Percentiles rank a stretch among this genome's conserved stretches.
phyloP scores from a whole-genome alignment of 1,139 yeast genomes.

The Kazachstania sp. region DNA sequence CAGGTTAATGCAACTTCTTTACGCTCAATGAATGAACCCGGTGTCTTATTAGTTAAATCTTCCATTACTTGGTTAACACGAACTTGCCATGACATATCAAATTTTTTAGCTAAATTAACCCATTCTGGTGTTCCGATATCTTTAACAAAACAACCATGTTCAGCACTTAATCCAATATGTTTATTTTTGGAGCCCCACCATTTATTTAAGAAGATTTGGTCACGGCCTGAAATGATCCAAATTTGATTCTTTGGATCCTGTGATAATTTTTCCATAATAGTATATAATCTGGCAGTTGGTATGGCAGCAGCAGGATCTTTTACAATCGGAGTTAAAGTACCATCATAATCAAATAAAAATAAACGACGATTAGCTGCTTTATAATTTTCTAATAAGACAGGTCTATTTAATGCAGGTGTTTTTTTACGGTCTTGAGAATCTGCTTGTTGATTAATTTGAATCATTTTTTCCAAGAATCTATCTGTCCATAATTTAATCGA shows the following conservation, averaged over 20 bases:
- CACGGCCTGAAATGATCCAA: conserved; percentile 96
- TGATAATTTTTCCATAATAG: conserved; percentile 51
- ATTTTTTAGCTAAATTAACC: conserved; percentile 73
- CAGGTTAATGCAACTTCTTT: conserved; percentile 94
- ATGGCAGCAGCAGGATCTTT: conserved; percentile 97
- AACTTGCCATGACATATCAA: conserved; percentile 92
- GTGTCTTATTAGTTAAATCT: conserved; percentile 76
- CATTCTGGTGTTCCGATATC: conserved; percentile 54
- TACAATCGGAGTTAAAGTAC: conserved; percentile 93
- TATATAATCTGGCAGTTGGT: conserved; percentile 67
- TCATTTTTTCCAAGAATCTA: conserved; percentile 39
- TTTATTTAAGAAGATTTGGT: conserved; percentile 76
- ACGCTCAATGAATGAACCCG: conserved; percentile 78
- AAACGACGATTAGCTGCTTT: conserved; percentile 56
- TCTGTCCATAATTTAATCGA: conserved; percentile 80
- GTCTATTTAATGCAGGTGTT: conserved; percentile 82
- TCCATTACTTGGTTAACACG: conserved; percentile 68
- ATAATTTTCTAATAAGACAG: conserved; percentile 54
- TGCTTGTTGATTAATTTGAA: conserved; percentile 11
- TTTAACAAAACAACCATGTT: conserved; percentile 93
- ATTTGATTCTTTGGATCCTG: conserved; percentile 77
- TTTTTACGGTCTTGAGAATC: conserved; percentile 33
- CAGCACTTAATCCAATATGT: conserved; percentile 79
- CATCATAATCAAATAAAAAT: conserved; percentile 92
- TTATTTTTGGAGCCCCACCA: conserved; percentile 69